Base-by-base conservation (phyloP, 371 early-diverging fungal genomes). In the Mucor circinelloides region DNA sequence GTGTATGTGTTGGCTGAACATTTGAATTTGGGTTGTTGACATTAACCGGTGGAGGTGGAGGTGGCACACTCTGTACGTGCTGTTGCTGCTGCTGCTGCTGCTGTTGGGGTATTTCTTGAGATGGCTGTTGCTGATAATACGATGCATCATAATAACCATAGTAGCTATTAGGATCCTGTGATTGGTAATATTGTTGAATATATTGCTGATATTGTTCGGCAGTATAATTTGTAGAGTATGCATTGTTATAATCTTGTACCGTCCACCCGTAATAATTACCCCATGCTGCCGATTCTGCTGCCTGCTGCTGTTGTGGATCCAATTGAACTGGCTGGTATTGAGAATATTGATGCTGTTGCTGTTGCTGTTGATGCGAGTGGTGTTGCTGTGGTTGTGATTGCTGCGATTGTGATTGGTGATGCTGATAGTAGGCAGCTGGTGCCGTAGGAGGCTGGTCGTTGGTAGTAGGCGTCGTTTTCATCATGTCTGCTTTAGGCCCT, bases 161-260 rank as follows among this genome's bases (percentile, higher is more conserved):
- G 25, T 67, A 73, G 15, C 25, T 38, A 57, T 60, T 46, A 19
- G 64, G 64, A 17, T 67, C 72, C 19, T 67, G 67, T 4, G 68
- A 42, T 66, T 72, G 73, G 60, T 76, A 76, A 40, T 76, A 76
- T 28, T 71, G 63, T 52, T 70, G 67, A 48, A 48, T 56, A 42
- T 77, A 73, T 44, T 77, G 69, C 32, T 73, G 71, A 28, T 76
- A 72, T 46, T 73, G 66, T 48, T 69, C 73, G 21, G 63, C 59
- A 28, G 71, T 70, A 40, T 66, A 72, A 23, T 69, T 56, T 25
- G 69, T 50, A 15, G 60, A 60, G 17, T 54, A 58, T 48, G 64
- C 52, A 28, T 58, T 64, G 9, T 55, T 57, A 34, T 75, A 70
- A 58, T 74, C 69, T 2, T 54, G 32, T 7, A 52, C 56, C 19